phyloP scores from a whole-genome alignment of 176 grass and related monocot species.

The Oryza rufipogon region DNA sequence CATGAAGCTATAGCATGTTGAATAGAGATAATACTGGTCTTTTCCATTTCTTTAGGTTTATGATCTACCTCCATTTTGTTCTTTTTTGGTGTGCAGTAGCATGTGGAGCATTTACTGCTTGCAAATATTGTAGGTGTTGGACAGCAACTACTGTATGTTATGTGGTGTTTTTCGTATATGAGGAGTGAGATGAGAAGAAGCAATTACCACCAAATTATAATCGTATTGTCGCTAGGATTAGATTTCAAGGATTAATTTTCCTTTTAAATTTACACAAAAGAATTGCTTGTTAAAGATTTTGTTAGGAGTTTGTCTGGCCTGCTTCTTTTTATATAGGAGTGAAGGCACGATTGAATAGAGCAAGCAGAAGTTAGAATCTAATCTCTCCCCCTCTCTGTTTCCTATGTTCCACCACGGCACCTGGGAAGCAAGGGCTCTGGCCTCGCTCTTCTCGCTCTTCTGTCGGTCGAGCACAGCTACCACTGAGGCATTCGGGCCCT shows the following conservation, averaged over 20 bases:
- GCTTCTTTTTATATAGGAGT: not conserved
- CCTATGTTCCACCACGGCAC: not conserved
- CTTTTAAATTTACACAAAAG: not conserved
- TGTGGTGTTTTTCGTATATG: not conserved
- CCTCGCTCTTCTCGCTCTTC: too few relatives aligned
- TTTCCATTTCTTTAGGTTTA: not conserved
- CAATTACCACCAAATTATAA: not conserved
- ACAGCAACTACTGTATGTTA: not conserved
- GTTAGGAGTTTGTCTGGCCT: not conserved
- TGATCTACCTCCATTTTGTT: not conserved
- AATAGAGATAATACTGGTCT: not conserved
- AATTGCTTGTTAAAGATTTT: not conserved
- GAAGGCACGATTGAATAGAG: not conserved
- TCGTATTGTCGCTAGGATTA: not conserved
- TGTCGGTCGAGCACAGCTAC: not conserved
- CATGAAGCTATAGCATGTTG: not conserved
- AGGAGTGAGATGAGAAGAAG: not conserved
- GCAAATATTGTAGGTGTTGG: slow-evolving; percentile 17
- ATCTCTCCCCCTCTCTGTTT: not conserved
- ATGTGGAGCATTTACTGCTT: not conserved
- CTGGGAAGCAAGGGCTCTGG: not conserved
- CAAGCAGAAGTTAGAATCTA: not conserved
- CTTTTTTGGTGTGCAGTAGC: not conserved
- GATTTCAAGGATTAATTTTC: not conserved
- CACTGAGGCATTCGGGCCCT: not conserved